phyloP scores from a whole-genome alignment of 2,329 filamentous ascomycete genomes.

The Colletotrichum trifolii region DNA sequence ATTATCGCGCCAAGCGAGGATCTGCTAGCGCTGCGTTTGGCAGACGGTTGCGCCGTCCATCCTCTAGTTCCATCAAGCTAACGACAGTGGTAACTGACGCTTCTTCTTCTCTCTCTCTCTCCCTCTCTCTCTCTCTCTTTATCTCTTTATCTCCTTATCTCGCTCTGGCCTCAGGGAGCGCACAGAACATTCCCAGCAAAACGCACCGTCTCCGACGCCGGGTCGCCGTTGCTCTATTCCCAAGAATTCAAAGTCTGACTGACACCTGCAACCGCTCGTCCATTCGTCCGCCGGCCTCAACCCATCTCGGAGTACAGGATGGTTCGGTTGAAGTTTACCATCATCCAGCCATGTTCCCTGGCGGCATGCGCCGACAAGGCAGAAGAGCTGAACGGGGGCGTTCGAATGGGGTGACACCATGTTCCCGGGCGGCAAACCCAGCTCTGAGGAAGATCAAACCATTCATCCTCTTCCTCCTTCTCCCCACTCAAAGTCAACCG shows the following conservation, averaged over 20 bases:
- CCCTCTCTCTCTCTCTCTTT: too few species aligned
- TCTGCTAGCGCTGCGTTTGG: conserved; percentile 17
- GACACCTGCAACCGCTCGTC: conserved; percentile 31
- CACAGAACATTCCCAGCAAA: conserved; percentile 16
- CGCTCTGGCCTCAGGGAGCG: neutral
- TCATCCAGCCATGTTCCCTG: conserved; percentile 15
- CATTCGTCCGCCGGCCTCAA: neutral
- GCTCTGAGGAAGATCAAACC: conserved; percentile 24
- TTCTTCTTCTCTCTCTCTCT: too few species aligned
- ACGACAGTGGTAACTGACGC: too few species aligned
- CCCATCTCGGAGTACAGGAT: neutral
- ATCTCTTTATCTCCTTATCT: too few species aligned
- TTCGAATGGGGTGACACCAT: too few species aligned
- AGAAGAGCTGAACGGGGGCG: neutral
- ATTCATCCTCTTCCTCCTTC: neutral
- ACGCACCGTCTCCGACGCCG: neutral
- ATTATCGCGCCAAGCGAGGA: too few species aligned
- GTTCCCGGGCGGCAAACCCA: conserved; percentile 1
- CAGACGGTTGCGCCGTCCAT: too few species aligned
- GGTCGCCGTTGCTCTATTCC: neutral
- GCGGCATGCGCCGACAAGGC: neutral
- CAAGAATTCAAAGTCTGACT: neutral
- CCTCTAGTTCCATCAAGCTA: too few species aligned
- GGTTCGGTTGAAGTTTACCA: conserved; percentile 13
- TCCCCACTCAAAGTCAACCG: too few species aligned